Conservation (phyloP, 1,139 yeast genomes). For the Komagataea norvegica region DNA sequence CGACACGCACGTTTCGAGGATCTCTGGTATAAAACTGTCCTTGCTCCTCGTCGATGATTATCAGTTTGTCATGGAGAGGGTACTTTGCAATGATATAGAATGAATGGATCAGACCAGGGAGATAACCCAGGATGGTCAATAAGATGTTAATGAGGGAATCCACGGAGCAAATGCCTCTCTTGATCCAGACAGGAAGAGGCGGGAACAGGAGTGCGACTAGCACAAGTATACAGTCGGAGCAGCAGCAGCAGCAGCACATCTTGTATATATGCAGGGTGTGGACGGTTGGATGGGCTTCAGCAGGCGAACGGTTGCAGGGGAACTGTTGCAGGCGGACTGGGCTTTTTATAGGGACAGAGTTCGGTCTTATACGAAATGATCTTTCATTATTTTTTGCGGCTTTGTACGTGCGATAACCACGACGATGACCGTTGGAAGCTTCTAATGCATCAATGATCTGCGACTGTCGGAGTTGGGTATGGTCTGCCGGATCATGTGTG, state of each 20-base stretch:
- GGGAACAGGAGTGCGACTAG: conserved; percentile 60
- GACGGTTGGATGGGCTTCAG: no score
- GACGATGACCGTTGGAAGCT: no score
- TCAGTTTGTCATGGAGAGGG: conserved; percentile 35
- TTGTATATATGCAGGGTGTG: no score
- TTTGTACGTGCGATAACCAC: no score
- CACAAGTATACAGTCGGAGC: conserved; percentile 52
- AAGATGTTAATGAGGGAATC: conserved; percentile 56
- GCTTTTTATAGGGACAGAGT: no score
- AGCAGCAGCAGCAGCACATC: conserved; percentile 22
- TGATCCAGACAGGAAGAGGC: conserved; percentile 67
- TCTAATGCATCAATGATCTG: no score
- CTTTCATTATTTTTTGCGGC: no score
- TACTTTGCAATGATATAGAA: conserved; percentile 50
- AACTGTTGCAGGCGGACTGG: no score
- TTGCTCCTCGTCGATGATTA: conserved; percentile 27
- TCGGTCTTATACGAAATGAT: no score
- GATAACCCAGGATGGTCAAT: conserved; percentile 49
- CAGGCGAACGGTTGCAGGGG: no score
- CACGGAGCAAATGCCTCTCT: conserved; percentile 58
- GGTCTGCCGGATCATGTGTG: no score
- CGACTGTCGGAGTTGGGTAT: no score
- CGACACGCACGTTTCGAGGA: conserved; percentile 7
- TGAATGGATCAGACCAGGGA: conserved; percentile 65
- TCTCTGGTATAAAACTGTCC: conserved; percentile 15